Conservation (phyloP, 805 yeast species). For the Sugiyamaella smithiae region DNA sequence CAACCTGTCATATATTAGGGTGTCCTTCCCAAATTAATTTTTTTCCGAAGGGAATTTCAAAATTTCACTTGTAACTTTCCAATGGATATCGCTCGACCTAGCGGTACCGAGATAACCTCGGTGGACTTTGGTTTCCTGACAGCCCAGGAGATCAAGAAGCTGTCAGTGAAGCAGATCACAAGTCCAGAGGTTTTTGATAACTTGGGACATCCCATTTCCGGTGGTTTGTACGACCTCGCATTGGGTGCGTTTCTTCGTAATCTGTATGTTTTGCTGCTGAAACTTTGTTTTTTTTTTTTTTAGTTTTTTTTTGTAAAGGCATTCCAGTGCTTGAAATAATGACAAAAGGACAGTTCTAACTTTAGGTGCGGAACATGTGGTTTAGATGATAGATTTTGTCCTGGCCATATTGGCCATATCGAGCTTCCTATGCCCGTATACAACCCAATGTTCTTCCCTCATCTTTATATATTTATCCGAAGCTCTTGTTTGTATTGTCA, state of each 20-base stretch:
- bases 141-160: constrained; percentile 74
- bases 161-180: constrained; percentile 93
- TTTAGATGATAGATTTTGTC: constrained; percentile 88
- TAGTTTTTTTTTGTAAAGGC: no score
- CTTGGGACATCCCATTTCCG: constrained; percentile 90
- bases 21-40: constrained; percentile 3
- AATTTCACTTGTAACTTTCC: neutral
- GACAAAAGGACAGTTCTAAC: neutral
- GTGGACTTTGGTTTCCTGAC: constrained; percentile 89
- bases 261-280: constrained; percentile 35
- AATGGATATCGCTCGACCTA: constrained; percentile 97
- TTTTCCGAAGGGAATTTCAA: neutral
- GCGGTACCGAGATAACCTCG: constrained; percentile 87
- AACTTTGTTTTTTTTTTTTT: neutral
- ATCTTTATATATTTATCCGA: constrained; percentile 79
- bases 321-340: no score
- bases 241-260: constrained; percentile 90
- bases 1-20: no score
- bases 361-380: constrained; percentile 87
- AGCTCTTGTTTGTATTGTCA: constrained; percentile 89
- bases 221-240: constrained; percentile 93
- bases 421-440: constrained; percentile 94
- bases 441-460: constrained; percentile 91
- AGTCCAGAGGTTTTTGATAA: constrained; percentile 95
- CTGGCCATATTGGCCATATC: constrained; percentile 98